These are phyloP conservation scores for Gyrodon lividus DNA, from an alignment of 768 basidiomycete genomes.

Conservation along the genomic window DNA sequence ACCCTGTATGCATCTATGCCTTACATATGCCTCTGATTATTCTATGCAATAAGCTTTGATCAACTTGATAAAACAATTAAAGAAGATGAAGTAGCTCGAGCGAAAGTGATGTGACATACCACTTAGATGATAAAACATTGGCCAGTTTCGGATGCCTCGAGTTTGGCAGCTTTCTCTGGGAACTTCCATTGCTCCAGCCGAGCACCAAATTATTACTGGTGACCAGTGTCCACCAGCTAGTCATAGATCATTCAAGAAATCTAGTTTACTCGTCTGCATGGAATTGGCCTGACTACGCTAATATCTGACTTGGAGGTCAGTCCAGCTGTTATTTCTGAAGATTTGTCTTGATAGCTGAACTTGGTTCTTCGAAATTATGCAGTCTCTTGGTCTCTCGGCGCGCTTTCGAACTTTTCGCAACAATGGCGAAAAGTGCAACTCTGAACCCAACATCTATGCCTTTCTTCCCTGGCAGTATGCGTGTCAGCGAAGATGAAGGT, in stretches of 20 bases:
- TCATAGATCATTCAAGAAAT: not conserved
- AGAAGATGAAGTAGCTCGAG: too few species aligned
- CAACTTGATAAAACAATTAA: not conserved
- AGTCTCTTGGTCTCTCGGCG: constrained; percentile 26
- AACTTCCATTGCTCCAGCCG: constrained; percentile 16
- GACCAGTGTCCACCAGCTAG: constrained; percentile 1
- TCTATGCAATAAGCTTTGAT: constrained; percentile 1
- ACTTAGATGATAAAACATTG: too few species aligned
- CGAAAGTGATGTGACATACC: too few species aligned
- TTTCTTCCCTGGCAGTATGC: constrained; percentile 72
- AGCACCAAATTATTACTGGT: constrained; percentile 7
- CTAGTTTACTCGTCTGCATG: constrained; percentile 22
- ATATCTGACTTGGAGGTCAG: constrained; percentile 22
- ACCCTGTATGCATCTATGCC: constrained; percentile 11
- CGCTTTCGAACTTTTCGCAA: constrained; percentile 22
- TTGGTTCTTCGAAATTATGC: constrained; percentile 1
- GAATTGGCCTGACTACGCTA: constrained; percentile 22
- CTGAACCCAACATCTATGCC: constrained; percentile 82
- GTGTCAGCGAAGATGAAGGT: constrained; percentile 56
- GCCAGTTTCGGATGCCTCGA: constrained; percentile 19
- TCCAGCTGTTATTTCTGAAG: constrained; percentile 4
- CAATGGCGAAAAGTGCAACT: constrained; percentile 74
- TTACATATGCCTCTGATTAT: not conserved
- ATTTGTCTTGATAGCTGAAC: constrained; percentile 2
- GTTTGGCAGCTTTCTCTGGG: not conserved